phyloP scores from a whole-genome alignment of 139 green algal species.

The Coelastrella sp. region DNA sequence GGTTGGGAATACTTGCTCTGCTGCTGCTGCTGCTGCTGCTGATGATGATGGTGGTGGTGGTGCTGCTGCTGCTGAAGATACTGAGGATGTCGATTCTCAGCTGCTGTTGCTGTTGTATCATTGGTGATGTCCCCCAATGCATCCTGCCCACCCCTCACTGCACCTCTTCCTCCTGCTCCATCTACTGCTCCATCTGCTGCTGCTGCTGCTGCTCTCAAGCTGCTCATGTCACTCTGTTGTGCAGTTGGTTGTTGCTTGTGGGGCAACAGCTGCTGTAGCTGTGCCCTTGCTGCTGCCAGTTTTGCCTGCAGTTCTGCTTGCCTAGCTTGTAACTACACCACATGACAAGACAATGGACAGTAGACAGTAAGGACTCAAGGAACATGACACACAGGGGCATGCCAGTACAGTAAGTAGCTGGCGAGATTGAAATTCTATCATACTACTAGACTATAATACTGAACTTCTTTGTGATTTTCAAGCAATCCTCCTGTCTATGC shows the following conservation, averaged over 20 bases:
- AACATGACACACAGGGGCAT: background rate
- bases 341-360: background rate
- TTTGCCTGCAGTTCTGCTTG: background rate
- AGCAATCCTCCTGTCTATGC: too few species aligned
- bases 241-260: background rate
- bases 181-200: background rate
- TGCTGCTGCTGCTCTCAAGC: slow-evolving; percentile 9
- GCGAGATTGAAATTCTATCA: too few species aligned
- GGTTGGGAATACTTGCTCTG: background rate
- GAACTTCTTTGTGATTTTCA: too few species aligned
- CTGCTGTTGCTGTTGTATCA: background rate
- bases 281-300: background rate
- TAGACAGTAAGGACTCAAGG: background rate
- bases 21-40: slow-evolving; percentile 14
- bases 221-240: background rate
- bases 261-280: background rate
- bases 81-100: background rate
- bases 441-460: too few species aligned
- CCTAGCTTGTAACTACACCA: background rate
- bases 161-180: slow-evolving; percentile 18
- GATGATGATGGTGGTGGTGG: background rate
- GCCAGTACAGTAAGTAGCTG: background rate
- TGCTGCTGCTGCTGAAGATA: slow-evolving; percentile 31
- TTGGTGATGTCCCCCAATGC: slow-evolving; percentile 41
- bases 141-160: background rate